Percentiles rank a stretch among this genome's conserved stretches.
These are phyloP conservation scores for Oryza meyeriana DNA, from an alignment of 176 grass and related monocot genomes.

Conservation along the genomic window DNA sequence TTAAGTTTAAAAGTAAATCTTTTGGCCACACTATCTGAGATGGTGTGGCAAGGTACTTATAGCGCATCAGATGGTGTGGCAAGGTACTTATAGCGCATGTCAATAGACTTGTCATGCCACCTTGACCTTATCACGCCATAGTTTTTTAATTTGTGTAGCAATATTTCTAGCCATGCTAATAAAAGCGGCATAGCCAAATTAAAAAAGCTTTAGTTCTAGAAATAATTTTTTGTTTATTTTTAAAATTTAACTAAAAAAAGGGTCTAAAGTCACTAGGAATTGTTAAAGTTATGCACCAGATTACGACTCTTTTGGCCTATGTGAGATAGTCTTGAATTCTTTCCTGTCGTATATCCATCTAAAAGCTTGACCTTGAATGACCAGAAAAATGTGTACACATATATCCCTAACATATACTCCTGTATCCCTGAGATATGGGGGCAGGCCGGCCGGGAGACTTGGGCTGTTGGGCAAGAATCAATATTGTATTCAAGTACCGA, in stretches of 20 bases:
- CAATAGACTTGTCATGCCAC: background rate
- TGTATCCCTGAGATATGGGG: conserved; percentile 19
- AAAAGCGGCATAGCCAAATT: background rate
- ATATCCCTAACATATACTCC: background rate
- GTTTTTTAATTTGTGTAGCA: background rate
- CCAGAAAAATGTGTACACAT: background rate
- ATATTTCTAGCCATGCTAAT: background rate
- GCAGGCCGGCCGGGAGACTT: background rate
- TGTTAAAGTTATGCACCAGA: background rate
- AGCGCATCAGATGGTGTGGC: no score
- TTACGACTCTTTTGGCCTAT: background rate
- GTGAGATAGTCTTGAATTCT: background rate
- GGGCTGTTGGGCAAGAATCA: conserved; percentile 41
- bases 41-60: no score
- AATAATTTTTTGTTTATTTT: background rate
- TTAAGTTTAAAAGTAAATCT: no score
- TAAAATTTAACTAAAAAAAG: background rate
- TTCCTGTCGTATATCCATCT: conserved; percentile 16
- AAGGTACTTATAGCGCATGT: no score
- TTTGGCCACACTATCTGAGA: no score
- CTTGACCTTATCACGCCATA: no score
- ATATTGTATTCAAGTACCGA: conserved; percentile 75
- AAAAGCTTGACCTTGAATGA: conserved; percentile 12
- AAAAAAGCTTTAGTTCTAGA: background rate
- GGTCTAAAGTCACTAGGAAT: background rate